A percentile compares a stretch with the other conserved stretches of the same genome.
Evolutionary conservation across 2,329 filamentous ascomycete genomes (phyloP).

Genomic region (Diaporthe batatas): DNA sequence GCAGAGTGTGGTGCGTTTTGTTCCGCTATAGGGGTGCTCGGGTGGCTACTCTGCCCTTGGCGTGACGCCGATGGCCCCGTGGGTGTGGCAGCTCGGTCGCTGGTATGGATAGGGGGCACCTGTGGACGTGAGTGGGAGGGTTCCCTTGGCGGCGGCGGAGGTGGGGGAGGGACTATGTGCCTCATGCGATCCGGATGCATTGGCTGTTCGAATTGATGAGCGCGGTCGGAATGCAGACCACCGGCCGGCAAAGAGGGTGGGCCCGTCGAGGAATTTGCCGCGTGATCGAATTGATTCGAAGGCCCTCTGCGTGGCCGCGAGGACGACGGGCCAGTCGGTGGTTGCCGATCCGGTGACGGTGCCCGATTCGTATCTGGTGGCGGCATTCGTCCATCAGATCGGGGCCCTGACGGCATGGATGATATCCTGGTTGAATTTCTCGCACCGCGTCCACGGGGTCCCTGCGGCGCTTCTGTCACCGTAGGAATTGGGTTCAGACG

Average conservation of each 20-base stretch:
- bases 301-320: slow-evolving; percentile 55
- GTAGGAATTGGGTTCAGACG: slow-evolving; percentile 68
- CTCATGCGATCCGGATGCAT: slow-evolving; percentile 66
- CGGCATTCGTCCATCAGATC: slow-evolving; percentile 59
- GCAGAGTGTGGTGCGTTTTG: slow-evolving; percentile 43
- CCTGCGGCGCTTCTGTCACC: slow-evolving; percentile 64
- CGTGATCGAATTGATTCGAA: slow-evolving; percentile 57
- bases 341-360: slow-evolving; percentile 63
- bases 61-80: slow-evolving; percentile 47
- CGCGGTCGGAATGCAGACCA: slow-evolving; percentile 58
- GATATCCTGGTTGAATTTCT: slow-evolving; percentile 50
- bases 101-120: slow-evolving; percentile 47
- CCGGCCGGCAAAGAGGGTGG: slow-evolving; percentile 41
- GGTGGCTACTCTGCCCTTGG: slow-evolving; percentile 46
- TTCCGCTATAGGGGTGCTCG: slow-evolving; percentile 49
- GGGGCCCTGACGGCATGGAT: slow-evolving; percentile 54
- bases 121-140: slow-evolving; percentile 43
- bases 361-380: slow-evolving; percentile 57
- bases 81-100: slow-evolving; percentile 46
- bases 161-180: slow-evolving; percentile 56
- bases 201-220: slow-evolving; percentile 55
- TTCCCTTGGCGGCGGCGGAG: slow-evolving; percentile 48
- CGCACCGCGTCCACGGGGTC: slow-evolving; percentile 62
- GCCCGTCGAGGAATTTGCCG: slow-evolving; percentile 44
- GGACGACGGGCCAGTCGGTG: slow-evolving; percentile 67